Evolutionary conservation across 805 yeast species (phyloP).

Genomic region (Monosporozyma solicola): DNA sequence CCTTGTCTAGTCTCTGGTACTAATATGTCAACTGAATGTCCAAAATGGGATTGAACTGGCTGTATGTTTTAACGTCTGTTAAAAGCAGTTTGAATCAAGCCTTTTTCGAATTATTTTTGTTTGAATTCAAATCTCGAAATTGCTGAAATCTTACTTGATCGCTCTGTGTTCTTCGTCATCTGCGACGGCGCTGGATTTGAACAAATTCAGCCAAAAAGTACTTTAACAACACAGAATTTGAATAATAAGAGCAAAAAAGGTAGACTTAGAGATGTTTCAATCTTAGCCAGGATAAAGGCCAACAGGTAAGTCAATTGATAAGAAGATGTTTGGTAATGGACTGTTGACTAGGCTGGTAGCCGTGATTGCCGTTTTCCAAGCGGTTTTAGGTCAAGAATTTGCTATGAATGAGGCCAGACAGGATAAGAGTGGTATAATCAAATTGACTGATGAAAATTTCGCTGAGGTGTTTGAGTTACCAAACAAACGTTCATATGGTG

Average conservation of each 20-base stretch:
- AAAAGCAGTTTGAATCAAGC: background rate
- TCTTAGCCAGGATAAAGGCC: no score
- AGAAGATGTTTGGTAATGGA: background rate
- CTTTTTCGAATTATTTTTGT: background rate
- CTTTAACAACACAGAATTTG: background rate
- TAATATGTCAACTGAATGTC: background rate
- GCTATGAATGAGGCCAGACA: conserved; percentile 18
- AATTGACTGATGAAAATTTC: conserved; percentile 53
- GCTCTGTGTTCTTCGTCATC: background rate
- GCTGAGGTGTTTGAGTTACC: conserved; percentile 49
- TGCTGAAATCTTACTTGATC: background rate
- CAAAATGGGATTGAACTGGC: background rate
- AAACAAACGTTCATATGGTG: conserved; percentile 47
- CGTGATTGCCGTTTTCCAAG: conserved; percentile 3
- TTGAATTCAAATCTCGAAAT: background rate
- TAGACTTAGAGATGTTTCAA: background rate
- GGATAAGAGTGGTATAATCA: conserved; percentile 33
- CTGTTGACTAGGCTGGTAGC: background rate
- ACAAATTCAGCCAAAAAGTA: background rate
- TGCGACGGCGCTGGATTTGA: background rate
- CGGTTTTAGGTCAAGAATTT: conserved; percentile 9
- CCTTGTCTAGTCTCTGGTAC: background rate
- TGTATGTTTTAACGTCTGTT: background rate
- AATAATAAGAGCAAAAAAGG: background rate
- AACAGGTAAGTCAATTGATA: background rate